Base-by-base conservation (phyloP, 352 stramenopile genomes). In the Globisporangium camurandrum region DNA sequence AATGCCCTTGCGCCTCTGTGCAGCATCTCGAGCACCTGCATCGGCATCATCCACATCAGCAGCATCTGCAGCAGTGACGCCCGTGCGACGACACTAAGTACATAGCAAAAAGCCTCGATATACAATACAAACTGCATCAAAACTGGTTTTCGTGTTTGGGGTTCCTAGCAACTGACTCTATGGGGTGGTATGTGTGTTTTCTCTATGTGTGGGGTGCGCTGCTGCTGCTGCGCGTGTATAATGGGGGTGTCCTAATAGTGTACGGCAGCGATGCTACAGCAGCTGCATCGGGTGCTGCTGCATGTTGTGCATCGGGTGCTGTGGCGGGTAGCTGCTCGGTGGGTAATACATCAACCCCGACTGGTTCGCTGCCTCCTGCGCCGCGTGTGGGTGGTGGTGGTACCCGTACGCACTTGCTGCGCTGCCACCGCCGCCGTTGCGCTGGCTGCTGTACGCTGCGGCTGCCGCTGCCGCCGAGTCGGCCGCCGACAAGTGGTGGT, bases 281-380 rank as follows among this genome's bases (percentile, higher is more conserved):
- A 86, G 75, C 52, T 84, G 78, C 78, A 89, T 86, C 57, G 77
- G 67, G 57, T 72, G 66, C 57, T 71, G 66, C 57, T 71, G 69
- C 57, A 83, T 62, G 67, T 59, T 75, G 66, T 89, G 78, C 75
- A 89, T 86, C 66, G 82, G 78, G 49, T 89, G 75, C 58, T 67
- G 67, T 36, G 56, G 59, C 49, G 58, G 46, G 46, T 67, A 82
- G 24, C 69, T 68, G 56, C 76, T 84, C 26, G 66, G 52, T 45
- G 72, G 74, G 69, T 87, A 87, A 61, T 89, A 89, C 73, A 87
- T 76, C 67, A 84, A 84, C 49, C 46, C 42, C 56, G 57, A 55
- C 45, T 67, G 62, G 24, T 57, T 41, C 9, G 58, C 49, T n/a
- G 60, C 48, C 20, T 40, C 44, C 14, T 46, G 49, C 4, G 51